These are phyloP conservation scores for Xylaria sp. DNA, from an alignment of 2,329 filamentous ascomycete species.

Conservation along the genomic window DNA sequence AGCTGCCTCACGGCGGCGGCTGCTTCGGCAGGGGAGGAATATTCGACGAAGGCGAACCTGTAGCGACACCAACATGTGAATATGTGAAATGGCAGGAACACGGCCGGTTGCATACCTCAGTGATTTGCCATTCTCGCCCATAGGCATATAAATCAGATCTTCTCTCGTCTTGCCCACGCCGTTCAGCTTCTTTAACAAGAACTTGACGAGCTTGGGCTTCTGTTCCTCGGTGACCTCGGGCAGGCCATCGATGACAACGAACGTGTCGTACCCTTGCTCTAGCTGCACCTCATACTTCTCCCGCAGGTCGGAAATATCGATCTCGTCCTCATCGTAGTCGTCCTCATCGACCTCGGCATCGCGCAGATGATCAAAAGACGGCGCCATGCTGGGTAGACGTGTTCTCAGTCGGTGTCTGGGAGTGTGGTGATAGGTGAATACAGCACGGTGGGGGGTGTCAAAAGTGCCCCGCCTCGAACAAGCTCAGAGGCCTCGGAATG, in stretches of 20 bases:
- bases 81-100: not conserved
- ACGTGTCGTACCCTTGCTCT: constrained; percentile 94
- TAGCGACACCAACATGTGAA: constrained; percentile 11
- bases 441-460: not conserved
- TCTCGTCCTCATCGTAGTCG: constrained; percentile 87
- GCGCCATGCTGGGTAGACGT: constrained; percentile 72
- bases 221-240: constrained; percentile 87
- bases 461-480: constrained; percentile 24
- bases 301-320: constrained; percentile 91
- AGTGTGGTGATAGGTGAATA: not conserved
- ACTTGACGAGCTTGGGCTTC: constrained; percentile 94
- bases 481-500: not conserved
- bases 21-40: constrained; percentile 86
- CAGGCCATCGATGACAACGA: constrained; percentile 93
- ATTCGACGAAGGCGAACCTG: constrained; percentile 97
- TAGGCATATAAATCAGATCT: constrained; percentile 90
- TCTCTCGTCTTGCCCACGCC: constrained; percentile 82
- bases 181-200: constrained; percentile 90
- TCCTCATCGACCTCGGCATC: constrained; percentile 87
- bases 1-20: constrained; percentile 86
- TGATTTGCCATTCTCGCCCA: constrained; percentile 84
- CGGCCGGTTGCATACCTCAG: constrained; percentile 66
- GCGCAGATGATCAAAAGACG: constrained; percentile 88
- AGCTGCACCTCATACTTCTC: constrained; percentile 95
- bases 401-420: constrained; percentile 5